These are phyloP conservation scores for Kickxella alabastrina DNA, from an alignment of 192 early-diverging fungal species.

Conservation along the genomic window DNA sequence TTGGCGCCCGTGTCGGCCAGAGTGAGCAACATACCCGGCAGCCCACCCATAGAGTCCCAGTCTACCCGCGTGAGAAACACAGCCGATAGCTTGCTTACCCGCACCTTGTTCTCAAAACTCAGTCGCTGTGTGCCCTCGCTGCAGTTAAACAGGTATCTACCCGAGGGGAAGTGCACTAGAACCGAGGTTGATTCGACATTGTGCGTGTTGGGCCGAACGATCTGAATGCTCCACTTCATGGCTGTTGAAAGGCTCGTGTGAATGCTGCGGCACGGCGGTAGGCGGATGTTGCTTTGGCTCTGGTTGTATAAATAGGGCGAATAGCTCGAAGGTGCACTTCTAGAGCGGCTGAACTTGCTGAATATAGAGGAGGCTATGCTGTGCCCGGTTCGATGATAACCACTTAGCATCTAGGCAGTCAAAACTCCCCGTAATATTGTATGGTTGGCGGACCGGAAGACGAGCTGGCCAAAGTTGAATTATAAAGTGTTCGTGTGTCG, in stretches of 20 bases:
- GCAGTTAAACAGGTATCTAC: slow-evolving; percentile 91
- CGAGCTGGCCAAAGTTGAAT: too few relatives aligned
- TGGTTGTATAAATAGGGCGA: neutral
- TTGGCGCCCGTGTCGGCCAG: slow-evolving; percentile 70
- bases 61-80: slow-evolving; percentile 79
- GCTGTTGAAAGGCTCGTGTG: slow-evolving; percentile 17
- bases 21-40: slow-evolving; percentile 92
- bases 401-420: neutral
- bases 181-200: slow-evolving; percentile 59
- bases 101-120: slow-evolving; percentile 70
- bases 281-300: neutral
- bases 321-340: neutral
- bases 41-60: slow-evolving; percentile 85
- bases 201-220: slow-evolving; percentile 57
- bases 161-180: slow-evolving; percentile 67
- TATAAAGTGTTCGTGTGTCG: too few relatives aligned
- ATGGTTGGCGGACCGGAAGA: too few relatives aligned
- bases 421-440: too few relatives aligned
- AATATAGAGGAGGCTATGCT: neutral
- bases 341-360: neutral
- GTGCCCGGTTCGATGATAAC: neutral
- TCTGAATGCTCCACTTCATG: slow-evolving; percentile 61
- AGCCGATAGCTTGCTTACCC: slow-evolving; percentile 66
- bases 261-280: slow-evolving; percentile 4
- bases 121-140: slow-evolving; percentile 87